phyloP scores from a whole-genome alignment of 2,329 filamentous ascomycete species.

The Fusarium tricinctum region DNA sequence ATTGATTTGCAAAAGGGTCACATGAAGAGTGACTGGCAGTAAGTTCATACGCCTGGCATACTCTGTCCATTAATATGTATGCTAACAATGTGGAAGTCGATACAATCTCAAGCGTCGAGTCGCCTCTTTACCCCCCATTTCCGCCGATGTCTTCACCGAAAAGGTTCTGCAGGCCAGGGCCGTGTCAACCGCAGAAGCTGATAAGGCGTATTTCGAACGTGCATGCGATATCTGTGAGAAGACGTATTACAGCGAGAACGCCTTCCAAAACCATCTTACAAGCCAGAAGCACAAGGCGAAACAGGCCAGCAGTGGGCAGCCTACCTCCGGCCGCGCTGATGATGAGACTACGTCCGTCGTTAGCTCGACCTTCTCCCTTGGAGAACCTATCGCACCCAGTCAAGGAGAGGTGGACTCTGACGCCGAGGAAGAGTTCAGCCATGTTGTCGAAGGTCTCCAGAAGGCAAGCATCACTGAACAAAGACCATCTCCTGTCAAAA shows the following conservation, averaged over 20 bases:
- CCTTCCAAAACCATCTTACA: slow-evolving; percentile 90
- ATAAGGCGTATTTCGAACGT: slow-evolving; percentile 90
- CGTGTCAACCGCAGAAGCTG: slow-evolving; percentile 83
- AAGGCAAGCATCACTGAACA: slow-evolving; percentile 75
- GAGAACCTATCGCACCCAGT: slow-evolving; percentile 75
- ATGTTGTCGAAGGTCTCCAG: slow-evolving; percentile 83
- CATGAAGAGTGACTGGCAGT: slow-evolving; percentile 99
- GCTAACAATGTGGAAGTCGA: slow-evolving; percentile 66
- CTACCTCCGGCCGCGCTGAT: slow-evolving; percentile 57
- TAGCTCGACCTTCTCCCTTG: slow-evolving; percentile 91
- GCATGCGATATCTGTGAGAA: slow-evolving; percentile 86
- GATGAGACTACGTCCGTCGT: slow-evolving; percentile 86
- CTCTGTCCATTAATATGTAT: background rate
- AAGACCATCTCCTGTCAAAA: slow-evolving; percentile 65
- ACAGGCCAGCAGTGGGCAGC: slow-evolving; percentile 63
- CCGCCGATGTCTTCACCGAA: slow-evolving; percentile 93
- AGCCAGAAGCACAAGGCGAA: slow-evolving; percentile 86
- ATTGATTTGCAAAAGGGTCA: slow-evolving; percentile 93
- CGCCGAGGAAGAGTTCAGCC: slow-evolving; percentile 80
- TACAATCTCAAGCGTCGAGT: slow-evolving; percentile 98
- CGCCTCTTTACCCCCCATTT: slow-evolving; percentile 88
- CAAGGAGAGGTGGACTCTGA: slow-evolving; percentile 71
- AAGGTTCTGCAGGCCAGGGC: slow-evolving; percentile 95
- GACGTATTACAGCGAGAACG: slow-evolving; percentile 96
- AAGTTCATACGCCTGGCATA: slow-evolving; percentile 59